Conservation (phyloP, 2,329 filamentous ascomycete genomes). For the Hypoxylon sp. region DNA sequence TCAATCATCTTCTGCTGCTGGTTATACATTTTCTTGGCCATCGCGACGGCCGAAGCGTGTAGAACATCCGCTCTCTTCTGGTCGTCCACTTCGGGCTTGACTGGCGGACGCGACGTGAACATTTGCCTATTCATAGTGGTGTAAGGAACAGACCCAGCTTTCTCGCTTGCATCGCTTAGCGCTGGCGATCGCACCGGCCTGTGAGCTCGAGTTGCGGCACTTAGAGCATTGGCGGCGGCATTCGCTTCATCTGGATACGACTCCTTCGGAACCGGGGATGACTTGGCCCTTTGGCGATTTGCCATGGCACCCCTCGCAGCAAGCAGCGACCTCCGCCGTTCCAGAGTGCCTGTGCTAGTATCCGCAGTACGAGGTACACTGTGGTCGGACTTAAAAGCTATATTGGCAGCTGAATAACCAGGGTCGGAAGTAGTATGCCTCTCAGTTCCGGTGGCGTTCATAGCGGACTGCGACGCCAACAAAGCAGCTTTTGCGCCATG, state of each 20-base stretch:
- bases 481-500: slow-evolving; percentile 83
- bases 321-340: slow-evolving; percentile 75
- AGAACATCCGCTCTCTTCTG: slow-evolving; percentile 79
- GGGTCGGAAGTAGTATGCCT: slow-evolving; percentile 61
- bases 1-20: slow-evolving; percentile 75
- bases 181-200: slow-evolving; percentile 63
- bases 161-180: slow-evolving; percentile 66
- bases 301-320: slow-evolving; percentile 85
- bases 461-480: slow-evolving; percentile 71
- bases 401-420: slow-evolving; percentile 78
- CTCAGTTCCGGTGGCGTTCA: slow-evolving; percentile 65
- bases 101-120: slow-evolving; percentile 82
- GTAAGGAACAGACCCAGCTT: slow-evolving; percentile 76
- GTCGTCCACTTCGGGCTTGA: slow-evolving; percentile 81
- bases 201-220: slow-evolving; percentile 79
- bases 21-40: slow-evolving; percentile 90
- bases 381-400: slow-evolving; percentile 72
- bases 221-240: slow-evolving; percentile 77
- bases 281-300: slow-evolving; percentile 74
- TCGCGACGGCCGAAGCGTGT: slow-evolving; percentile 86
- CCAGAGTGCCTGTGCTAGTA: slow-evolving; percentile 60
- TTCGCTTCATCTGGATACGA: slow-evolving; percentile 71
- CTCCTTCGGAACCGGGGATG: slow-evolving; percentile 67
- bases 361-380: slow-evolving; percentile 61
- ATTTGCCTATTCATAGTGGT: slow-evolving; percentile 80